These are phyloP conservation scores for Aspergillus terreus DNA, from an alignment of 2,329 filamentous ascomycete species.

Conservation along the genomic window DNA sequence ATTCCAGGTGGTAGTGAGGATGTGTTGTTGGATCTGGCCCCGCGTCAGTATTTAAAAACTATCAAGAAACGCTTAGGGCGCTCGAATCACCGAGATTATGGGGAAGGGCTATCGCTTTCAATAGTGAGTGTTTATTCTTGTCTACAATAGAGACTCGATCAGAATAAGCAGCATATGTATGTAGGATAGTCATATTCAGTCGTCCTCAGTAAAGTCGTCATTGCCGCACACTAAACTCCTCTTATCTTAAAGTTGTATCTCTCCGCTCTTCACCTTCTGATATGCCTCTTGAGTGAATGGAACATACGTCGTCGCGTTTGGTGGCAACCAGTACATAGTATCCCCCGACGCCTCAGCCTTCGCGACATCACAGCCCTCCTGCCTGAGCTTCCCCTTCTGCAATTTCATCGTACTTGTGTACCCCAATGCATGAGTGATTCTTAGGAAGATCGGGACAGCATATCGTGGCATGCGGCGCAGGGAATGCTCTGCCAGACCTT, in stretches of 20 bases:
- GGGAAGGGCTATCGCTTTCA: no score
- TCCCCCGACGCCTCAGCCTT: background rate
- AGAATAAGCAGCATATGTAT: no score
- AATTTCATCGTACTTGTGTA: background rate
- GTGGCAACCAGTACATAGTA: background rate
- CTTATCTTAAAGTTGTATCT: background rate
- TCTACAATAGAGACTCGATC: no score
- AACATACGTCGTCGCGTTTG: background rate
- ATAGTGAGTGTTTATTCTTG: no score
- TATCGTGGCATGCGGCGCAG: background rate
- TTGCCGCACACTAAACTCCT: no score
- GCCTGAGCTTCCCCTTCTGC: background rate
- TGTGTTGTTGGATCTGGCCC: constrained; percentile 67
- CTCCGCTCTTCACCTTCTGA: background rate
- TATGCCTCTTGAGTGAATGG: background rate
- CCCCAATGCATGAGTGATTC: background rate
- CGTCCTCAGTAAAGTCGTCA: no score
- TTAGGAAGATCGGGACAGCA: background rate
- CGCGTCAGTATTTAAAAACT: no score
- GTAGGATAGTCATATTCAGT: background rate
- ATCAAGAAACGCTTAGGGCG: constrained; percentile 20
- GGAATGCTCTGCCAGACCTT: background rate
- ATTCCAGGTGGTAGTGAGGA: constrained; percentile 70
- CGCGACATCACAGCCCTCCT: background rate
- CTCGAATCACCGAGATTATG: background rate